Percentiles rank a stretch among this genome's conserved stretches.
Conservation (phyloP, 1,284 basidiomycete genomes). For the Sporisorium scitamineum region DNA sequence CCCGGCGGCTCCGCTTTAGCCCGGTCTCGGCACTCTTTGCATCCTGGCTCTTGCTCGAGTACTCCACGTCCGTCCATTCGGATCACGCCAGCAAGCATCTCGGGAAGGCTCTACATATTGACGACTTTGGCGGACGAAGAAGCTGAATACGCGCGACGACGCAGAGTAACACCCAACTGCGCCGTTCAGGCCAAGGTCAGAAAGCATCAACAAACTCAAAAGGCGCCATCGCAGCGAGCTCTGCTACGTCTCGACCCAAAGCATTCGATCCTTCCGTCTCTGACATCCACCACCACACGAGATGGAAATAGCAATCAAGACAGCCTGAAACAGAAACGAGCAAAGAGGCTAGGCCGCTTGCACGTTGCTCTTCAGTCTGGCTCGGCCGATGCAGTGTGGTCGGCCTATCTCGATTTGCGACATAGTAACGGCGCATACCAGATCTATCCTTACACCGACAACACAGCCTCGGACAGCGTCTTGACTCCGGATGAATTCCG, state of each 20-base stretch:
- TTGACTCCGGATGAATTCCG: slow-evolving; percentile 19
- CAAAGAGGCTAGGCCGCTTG: slow-evolving; percentile 21
- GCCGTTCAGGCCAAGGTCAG: background rate
- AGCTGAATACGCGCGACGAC: background rate
- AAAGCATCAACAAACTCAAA: background rate
- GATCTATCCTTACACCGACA: background rate
- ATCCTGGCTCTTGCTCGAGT: background rate
- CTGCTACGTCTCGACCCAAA: slow-evolving; percentile 26
- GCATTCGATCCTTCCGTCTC: slow-evolving; percentile 15
- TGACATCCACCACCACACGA: background rate
- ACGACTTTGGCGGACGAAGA: background rate
- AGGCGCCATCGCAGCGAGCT: background rate
- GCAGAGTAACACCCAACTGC: background rate
- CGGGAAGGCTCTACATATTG: background rate
- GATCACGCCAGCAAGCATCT: background rate
- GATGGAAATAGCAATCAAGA: background rate
- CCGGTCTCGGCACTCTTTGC: background rate
- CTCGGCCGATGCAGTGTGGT: slow-evolving; percentile 31
- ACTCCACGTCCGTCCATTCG: background rate
- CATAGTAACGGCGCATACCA: background rate
- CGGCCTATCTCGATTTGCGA: slow-evolving; percentile 18
- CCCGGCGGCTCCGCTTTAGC: background rate
- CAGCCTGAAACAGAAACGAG: slow-evolving; percentile 3
- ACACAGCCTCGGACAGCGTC: background rate
- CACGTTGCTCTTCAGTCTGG: slow-evolving; percentile 26